Evolutionary conservation across 306 rosid genomes (phyloP), one percentile per base, ranked within the genome.

Genomic region (Carpinus fangiana): DNA sequence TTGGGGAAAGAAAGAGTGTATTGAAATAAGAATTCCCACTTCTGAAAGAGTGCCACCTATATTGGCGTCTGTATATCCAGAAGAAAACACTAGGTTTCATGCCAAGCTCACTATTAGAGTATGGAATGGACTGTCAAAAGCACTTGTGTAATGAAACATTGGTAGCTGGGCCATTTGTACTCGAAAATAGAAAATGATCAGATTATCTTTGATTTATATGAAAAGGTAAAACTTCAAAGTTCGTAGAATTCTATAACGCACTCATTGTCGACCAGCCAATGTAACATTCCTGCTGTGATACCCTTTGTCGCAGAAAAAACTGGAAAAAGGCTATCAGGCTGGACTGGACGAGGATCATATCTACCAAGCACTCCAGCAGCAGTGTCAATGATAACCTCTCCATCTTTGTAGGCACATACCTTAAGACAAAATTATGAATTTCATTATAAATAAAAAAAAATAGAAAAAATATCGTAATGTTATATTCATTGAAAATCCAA

Each of bases 361-460:
- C 83, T 91, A 79, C 99, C 99, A 74, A 96, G 97, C 80, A 90
- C 79, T 85, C 99, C 99, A 84, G 99, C 99, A 73, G 97, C 93
- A 78, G 98, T 96, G 82, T 96, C 99, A 80, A 96, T 89, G 73
- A 96, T 89, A 79, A 96, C 98, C 81, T 91, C 82, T 76, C 98
- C 98, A 83, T 96, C 99, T 86, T 96, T 96, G 90, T 93, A 96
- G 80, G 98, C 99, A 60, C 99, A 93, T 74, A 96, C 97, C 99
- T 96, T 83, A 18, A 64, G n/a, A 70, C 70, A 74, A 82, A 17
- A 86, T 65, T 65, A 77, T 53, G 67, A 51, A 82, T 34, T 80
- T 73, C 26, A 26, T 11, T 17, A 75, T 76, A 73, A 76, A 17
- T 1, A 52, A 82, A 16, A 65, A 43, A 12, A 55, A 70, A 47